Base-by-base conservation (phyloP, 2,329 filamentous ascomycete genomes). In the Chrysoporthe deuterocubensis region DNA sequence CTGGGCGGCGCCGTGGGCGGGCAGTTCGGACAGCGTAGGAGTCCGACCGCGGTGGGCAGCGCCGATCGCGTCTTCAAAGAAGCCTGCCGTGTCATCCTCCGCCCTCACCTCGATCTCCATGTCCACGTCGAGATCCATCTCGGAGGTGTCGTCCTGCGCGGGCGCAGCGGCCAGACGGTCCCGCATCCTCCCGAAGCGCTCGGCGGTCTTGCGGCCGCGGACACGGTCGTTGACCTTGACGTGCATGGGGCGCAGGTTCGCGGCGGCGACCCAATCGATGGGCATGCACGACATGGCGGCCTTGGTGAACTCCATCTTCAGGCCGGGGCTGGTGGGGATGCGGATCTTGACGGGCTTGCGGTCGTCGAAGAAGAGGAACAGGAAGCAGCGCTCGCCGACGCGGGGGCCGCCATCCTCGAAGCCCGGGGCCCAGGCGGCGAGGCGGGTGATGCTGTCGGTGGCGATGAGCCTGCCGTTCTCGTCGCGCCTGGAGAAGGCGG, bases 301-400 rank as follows among this genome's bases (percentile, higher is more conserved):
- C 43, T 63, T 59, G 14, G 18, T 34, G 63, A 69, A 66, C 18
- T 37, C 18, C 58, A 64, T 63, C 59, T 40, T 56, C 59, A 21
- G 13, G 2, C 52, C 50, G 4, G 63, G 44, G 9, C 13, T 21
- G 5, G n/a, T 34, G 43, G 59, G 44, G 21, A 69, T 62, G 16
- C 16, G n/a, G 14, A 66, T 43, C 18, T 61, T 32, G 7, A 59
- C 59, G 1, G 60, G 59, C 18, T 37, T 61, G 14, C 26, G 26
- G 46, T 69, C 67, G 7, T 69, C 67, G 9, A 69, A 66, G 26
- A 59, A 64, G 11, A 69, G 54, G n/a, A 69, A 56, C 1, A 65
- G 63, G 44, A 69, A 64, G 1, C 48, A 40, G 16, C 67, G 64
- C 13, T 69, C 44, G 8, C 2, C 32, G 2, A 32, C 60, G 26